These are phyloP conservation scores for Metschnikowia cubensis DNA, from an alignment of 805 yeast species.

Conservation along the genomic window DNA sequence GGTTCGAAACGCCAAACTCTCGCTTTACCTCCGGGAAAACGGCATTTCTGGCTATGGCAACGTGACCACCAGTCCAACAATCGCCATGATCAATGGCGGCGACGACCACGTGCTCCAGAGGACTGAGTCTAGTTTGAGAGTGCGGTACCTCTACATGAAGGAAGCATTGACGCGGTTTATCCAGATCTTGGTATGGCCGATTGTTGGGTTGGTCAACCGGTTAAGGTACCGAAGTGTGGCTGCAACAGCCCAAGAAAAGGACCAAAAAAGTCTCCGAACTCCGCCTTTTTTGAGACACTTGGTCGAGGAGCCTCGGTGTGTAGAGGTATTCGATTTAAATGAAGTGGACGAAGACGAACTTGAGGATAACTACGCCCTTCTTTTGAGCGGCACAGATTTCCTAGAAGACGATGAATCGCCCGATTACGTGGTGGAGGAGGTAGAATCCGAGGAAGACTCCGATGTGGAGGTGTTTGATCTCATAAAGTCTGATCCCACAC, in stretches of 20 bases:
- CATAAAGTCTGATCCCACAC: not conserved
- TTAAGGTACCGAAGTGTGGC: not conserved
- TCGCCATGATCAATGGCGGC: conserved; percentile 17
- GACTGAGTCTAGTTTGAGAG: conserved; percentile 17
- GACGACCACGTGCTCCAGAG: not conserved
- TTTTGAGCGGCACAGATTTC: not conserved
- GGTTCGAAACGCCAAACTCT: conserved; percentile 4
- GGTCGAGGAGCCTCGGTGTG: not conserved
- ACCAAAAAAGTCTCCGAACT: conserved; percentile 10
- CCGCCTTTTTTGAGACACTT: conserved; percentile 27
- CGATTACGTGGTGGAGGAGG: conserved; percentile 6
- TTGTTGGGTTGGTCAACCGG: not conserved
- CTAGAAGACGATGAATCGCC: conserved; percentile 12
- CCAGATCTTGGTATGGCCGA: conserved; percentile 21
- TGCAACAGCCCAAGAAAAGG: conserved; percentile 1
- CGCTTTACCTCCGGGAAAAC: conserved; percentile 10
- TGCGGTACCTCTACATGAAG: conserved; percentile 19
- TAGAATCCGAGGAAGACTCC: conserved; percentile 6
- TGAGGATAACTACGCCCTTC: not conserved
- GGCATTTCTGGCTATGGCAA: conserved; percentile 27
- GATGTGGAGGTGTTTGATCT: conserved; percentile 8
- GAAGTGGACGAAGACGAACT: not conserved
- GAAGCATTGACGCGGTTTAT: conserved; percentile 19
- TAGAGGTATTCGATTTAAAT: not conserved
- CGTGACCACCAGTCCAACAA: conserved; percentile 27